Conservation (phyloP, 2,329 filamentous ascomycete species). For the Clonostachys sp. region DNA sequence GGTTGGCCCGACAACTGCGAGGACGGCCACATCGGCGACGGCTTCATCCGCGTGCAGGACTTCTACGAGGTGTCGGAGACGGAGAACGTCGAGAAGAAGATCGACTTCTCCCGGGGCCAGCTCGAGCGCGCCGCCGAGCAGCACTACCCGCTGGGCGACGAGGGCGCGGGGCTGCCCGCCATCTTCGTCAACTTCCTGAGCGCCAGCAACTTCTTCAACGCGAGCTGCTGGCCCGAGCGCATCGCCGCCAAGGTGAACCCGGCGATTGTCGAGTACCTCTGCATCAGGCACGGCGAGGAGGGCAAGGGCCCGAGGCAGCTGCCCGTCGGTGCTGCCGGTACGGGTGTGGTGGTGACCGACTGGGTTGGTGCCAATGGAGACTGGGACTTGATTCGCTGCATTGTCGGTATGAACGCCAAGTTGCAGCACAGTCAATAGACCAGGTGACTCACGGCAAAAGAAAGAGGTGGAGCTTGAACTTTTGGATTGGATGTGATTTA, state of each 20-base stretch:
- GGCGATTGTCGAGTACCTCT: constrained; percentile 60
- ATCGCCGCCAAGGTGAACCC: constrained; percentile 88
- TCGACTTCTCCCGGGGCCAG: constrained; percentile 67
- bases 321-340: constrained; percentile 65
- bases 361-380: constrained; percentile 85
- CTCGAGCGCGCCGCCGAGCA: constrained; percentile 65
- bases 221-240: constrained; percentile 87
- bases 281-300: constrained; percentile 47
- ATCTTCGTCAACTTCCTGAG: constrained; percentile 89
- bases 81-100: constrained; percentile 75
- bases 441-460: too few species aligned
- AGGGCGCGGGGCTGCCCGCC: constrained; percentile 37
- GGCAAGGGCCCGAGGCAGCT: constrained; percentile 44
- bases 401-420: constrained; percentile 86
- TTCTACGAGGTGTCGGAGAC: constrained; percentile 84
- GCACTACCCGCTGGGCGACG: constrained; percentile 29
- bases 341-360: constrained; percentile 87
- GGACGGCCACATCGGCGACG: constrained; percentile 58
- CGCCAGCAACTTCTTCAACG: constrained; percentile 91
- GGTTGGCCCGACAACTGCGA: constrained; percentile 86
- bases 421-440: constrained; percentile 41
- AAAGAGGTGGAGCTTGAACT: too few species aligned
- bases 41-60: constrained; percentile 84
- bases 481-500: too few species aligned
- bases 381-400: constrained; percentile 84